Evolutionary conservation across 192 early-diverging fungal species (phyloP), one percentile per base, ranked within the genome.

Genomic region (Jimgerdemannia lactiflua): DNA sequence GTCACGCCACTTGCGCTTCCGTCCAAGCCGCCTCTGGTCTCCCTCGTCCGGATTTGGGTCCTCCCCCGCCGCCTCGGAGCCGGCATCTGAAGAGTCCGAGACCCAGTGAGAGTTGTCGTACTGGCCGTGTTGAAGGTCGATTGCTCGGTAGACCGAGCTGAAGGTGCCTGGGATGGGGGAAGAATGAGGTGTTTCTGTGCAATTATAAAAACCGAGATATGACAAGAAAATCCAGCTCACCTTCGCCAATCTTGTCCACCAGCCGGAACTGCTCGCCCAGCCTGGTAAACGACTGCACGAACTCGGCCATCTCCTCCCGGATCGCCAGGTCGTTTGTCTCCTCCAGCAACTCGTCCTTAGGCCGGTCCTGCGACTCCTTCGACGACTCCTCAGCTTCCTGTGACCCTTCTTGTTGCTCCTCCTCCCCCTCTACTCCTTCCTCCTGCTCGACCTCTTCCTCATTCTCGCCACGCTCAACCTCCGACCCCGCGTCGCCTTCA

Each of bases 111-210:
- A 73, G 77, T 97, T 96, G 65, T 94, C 89, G 77, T 93, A 95
- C 10, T 78, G 70, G 7, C 90, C 83, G 74, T 95, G 89, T 42
- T 88, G 80, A 9, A 93, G 75, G 74, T 98, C 95, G 14, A 94
- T 75, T 3, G 96, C 95, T 77, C 93, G 95, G 84, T 97, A 98
- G 3, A 98, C 97, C 0, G 92, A 91, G 76, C 93, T 94, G 76
- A 97, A 98, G 0, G 96, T 97, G 11, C 97, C 93, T 92, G 49
- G 14, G 49, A 59, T 10, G 6, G 49, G 49, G 49, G 14, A 59
- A 59, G 49, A 6, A 59, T 59, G 49, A 59, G 49, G 29, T 29
- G 29, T 65, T 65, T 18, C 14, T 18, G 64, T 19, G 19, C 64
- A 18, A 19, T 65, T 19, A 67, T 4, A 76, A 42, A 43, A 18